Conservation (phyloP, 1,284 basidiomycete species). For the Calocybe gambosa region DNA sequence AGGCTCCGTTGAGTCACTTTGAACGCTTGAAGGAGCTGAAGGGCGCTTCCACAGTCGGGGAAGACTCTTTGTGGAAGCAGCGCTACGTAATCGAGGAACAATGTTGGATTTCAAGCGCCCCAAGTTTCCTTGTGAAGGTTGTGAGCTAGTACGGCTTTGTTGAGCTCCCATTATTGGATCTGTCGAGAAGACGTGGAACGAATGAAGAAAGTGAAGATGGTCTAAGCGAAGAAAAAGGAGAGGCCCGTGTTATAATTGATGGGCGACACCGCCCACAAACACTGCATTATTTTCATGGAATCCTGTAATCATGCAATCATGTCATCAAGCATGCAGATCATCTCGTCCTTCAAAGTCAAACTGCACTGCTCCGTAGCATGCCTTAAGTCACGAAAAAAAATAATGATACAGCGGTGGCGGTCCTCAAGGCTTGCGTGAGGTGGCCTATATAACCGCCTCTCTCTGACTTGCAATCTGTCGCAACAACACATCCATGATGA, state of each 20-base stretch:
- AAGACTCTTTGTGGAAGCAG: constrained; percentile 9
- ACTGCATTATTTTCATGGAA: no score
- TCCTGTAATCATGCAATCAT: no score
- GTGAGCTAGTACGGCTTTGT: constrained; percentile 16
- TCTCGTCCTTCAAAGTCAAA: no score
- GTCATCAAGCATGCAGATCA: no score
- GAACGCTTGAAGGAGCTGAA: background rate
- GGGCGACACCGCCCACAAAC: no score
- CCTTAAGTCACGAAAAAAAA: no score
- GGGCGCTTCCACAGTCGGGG: background rate
- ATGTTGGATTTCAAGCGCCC: constrained; percentile 13
- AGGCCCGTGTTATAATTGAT: no score
- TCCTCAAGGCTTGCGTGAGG: constrained; percentile 8
- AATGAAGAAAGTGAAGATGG: background rate
- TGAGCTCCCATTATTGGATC: constrained; percentile 23
- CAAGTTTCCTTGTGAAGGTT: constrained; percentile 5
- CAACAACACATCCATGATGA: background rate
- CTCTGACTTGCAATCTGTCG: background rate
- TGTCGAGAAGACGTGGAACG: background rate
- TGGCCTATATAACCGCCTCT: background rate
- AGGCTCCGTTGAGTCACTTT: background rate
- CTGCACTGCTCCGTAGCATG: no score
- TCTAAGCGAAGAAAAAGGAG: constrained; percentile 1
- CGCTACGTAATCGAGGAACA: constrained; percentile 12
- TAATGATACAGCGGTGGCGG: constrained; percentile 1